phyloP scores from a whole-genome alignment of 179 eudicot species.

The Nepenthes alata region DNA sequence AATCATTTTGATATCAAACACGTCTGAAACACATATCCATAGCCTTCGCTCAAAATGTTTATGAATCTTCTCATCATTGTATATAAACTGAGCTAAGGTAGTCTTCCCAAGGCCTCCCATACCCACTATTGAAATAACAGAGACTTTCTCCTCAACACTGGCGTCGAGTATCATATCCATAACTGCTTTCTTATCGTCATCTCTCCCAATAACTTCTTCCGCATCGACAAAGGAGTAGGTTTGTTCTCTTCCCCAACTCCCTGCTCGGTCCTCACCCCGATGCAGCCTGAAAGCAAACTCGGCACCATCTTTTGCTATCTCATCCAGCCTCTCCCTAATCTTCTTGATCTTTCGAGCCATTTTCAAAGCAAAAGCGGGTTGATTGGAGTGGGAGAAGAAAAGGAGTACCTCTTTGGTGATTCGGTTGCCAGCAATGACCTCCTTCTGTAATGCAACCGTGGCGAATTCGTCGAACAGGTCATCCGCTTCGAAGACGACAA shows the following conservation, averaged over 20 bases:
- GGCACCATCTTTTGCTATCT: slow-evolving; percentile 1
- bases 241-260: slow-evolving; percentile 5
- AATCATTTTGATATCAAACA: slow-evolving; percentile 9
- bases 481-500: slow-evolving; percentile 14
- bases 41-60: slow-evolving; percentile 12
- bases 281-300: slow-evolving; percentile 3
- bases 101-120: slow-evolving; percentile 30
- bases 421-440: not conserved
- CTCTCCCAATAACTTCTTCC: slow-evolving; percentile 12
- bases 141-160: not conserved
- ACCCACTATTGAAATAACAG: slow-evolving; percentile 16
- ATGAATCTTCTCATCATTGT: slow-evolving; percentile 5
- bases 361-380: not conserved
- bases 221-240: slow-evolving; percentile 15
- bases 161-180: slow-evolving; percentile 4
- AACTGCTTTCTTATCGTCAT: slow-evolving; percentile 12
- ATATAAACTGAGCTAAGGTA: slow-evolving; percentile 16
- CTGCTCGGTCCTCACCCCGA: not conserved
- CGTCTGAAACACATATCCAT: slow-evolving; percentile 21
- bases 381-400: slow-evolving; percentile 13
- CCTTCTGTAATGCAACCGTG: slow-evolving; percentile 1
- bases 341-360: slow-evolving; percentile 9
- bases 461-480: slow-evolving; percentile 16
- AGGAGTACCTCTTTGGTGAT: slow-evolving; percentile 7
- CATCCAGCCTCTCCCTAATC: slow-evolving; percentile 13